Evolutionary conservation across 2,329 filamentous ascomycete genomes (phyloP).

Genomic region (Fusarium tanahbumbuense): DNA sequence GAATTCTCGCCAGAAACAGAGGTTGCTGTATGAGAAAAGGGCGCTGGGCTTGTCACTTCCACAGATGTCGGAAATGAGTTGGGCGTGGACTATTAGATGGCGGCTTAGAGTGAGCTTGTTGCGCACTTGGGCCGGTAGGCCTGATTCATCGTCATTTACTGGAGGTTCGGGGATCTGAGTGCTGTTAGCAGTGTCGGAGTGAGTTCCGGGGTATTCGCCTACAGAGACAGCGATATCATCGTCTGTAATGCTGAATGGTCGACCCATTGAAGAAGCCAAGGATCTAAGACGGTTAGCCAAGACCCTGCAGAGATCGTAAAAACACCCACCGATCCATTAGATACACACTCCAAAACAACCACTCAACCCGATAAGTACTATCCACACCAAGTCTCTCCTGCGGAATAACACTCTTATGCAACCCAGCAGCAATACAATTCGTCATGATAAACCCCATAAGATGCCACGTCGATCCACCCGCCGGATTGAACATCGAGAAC

Average conservation of each 20-base stretch:
- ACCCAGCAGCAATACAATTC: slow-evolving; percentile 12
- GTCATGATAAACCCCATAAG: slow-evolving; percentile 21
- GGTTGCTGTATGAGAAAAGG: slow-evolving; percentile 16
- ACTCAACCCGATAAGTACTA: neutral
- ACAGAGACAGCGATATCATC: slow-evolving; percentile 12
- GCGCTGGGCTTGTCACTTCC: fast-evolving
- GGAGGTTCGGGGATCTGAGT: neutral
- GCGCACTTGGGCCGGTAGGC: fast-evolving
- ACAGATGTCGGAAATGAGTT: slow-evolving; percentile 10
- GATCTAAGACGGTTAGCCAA: neutral
- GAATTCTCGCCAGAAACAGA: slow-evolving; percentile 28
- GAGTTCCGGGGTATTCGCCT: fast-evolving
- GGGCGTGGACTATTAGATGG: slow-evolving; percentile 7
- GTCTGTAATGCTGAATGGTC: slow-evolving; percentile 10
- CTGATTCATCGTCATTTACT: neutral
- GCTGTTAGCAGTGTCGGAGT: neutral
- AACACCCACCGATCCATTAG: slow-evolving; percentile 13
- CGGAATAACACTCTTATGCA: neutral
- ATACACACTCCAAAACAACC: slow-evolving; percentile 29
- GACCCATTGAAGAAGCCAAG: neutral
- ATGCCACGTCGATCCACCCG: slow-evolving; percentile 20
- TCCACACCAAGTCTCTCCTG: neutral
- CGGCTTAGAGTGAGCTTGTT: slow-evolving; percentile 10
- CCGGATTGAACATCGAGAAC: slow-evolving; percentile 14
- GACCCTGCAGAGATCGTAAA: fast-evolving